These are phyloP conservation scores for Ceratopteris richardii DNA, from an alignment of 75 land plant species.

Conservation along the genomic window DNA sequence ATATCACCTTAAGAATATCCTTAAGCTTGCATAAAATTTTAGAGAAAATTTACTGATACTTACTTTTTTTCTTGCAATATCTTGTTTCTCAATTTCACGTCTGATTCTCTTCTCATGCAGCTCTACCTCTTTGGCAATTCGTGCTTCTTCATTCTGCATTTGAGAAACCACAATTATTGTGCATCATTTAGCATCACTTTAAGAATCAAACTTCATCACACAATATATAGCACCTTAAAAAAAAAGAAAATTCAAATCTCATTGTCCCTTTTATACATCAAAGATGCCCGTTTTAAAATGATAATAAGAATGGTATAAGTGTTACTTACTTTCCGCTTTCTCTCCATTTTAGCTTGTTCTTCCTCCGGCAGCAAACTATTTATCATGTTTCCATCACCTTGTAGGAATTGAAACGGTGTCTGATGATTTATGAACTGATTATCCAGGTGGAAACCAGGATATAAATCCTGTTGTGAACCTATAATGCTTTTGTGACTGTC, in stretches of 20 bases:
- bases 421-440: conserved; percentile 27
- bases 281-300: not conserved
- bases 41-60: not conserved
- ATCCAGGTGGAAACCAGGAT: conserved; percentile 14
- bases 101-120: conserved; percentile 28
- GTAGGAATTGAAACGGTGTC: conserved; percentile 4
- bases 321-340: conserved; percentile 16
- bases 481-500: conserved; percentile 27
- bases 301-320: not conserved
- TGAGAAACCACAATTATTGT: too few relatives aligned
- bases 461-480: conserved; percentile 17
- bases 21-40: not conserved
- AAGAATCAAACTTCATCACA: too few relatives aligned
- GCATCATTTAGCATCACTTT: too few relatives aligned
- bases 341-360: conserved; percentile 18
- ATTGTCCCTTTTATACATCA: not conserved
- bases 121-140: conserved; percentile 28
- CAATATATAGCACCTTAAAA: too few relatives aligned
- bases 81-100: conserved; percentile 29
- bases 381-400: conserved; percentile 17
- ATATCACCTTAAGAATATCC: not conserved
- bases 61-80: conserved; percentile 25
- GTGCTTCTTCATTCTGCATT: conserved; percentile 30
- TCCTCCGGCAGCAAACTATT: conserved; percentile 5
- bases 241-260: not conserved